phyloP scores from a whole-genome alignment of 306 rosid species.

The Vigna unguiculata region DNA sequence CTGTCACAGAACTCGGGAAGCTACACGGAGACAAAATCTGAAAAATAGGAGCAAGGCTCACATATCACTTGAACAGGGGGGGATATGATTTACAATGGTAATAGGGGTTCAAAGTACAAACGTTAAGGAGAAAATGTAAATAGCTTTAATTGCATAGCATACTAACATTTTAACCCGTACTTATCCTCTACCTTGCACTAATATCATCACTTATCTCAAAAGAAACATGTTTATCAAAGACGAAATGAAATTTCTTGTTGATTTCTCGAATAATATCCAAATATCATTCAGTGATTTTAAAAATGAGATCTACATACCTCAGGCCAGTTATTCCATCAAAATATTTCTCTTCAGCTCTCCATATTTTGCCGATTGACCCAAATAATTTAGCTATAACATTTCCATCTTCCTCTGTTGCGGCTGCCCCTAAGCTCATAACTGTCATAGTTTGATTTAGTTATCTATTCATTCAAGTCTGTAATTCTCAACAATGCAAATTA shows the following conservation, averaged over 20 bases:
- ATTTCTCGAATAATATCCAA: conserved; percentile 18
- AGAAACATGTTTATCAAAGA: conserved; percentile 24
- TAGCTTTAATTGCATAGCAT: conserved; percentile 5
- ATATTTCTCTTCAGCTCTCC: conserved; percentile 87
- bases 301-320: conserved; percentile 61
- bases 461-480: conserved; percentile 34
- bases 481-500: conserved; percentile 27
- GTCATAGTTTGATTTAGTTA: conserved; percentile 42
- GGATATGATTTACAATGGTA: conserved; percentile 9
- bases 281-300: conserved; percentile 6
- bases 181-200: conserved; percentile 12
- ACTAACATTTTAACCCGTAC: conserved; percentile 11
- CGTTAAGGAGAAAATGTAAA: conserved; percentile 28
- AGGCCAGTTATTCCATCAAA: conserved; percentile 95
- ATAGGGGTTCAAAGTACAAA: conserved; percentile 15
- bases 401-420: conserved; percentile 87
- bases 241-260: conserved; percentile 10
- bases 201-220: conserved; percentile 13
- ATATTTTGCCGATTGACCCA: conserved; percentile 88
- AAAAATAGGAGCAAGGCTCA: conserved; percentile 7
- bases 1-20: background rate
- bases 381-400: conserved; percentile 70
- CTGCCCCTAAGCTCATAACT: conserved; percentile 89
- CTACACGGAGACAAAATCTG: conserved; percentile 2
- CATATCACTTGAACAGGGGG: conserved; percentile 18